Evolutionary conservation across 495 filamentous ascomycete species (phyloP).

Genomic region (Haplographium delicatum): DNA sequence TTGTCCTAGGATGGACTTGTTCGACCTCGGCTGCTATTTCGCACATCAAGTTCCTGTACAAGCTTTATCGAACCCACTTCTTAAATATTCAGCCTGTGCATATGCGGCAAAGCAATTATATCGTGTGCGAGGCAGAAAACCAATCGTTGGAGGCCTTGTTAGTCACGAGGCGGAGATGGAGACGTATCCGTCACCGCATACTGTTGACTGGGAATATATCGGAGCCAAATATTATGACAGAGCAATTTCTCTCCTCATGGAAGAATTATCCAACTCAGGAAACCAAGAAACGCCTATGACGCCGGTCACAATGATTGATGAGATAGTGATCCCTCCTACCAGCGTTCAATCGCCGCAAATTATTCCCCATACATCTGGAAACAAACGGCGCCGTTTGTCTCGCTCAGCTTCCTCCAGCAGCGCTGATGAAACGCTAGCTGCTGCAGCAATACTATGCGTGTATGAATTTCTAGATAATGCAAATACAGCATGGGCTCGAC

Average conservation of each 20-base stretch:
- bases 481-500: slow-evolving; percentile 56
- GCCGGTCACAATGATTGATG: slow-evolving; percentile 15
- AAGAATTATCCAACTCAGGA: slow-evolving; percentile 40
- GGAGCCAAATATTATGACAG: slow-evolving; percentile 59
- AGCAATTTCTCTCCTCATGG: slow-evolving; percentile 57
- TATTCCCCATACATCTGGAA: slow-evolving; percentile 1
- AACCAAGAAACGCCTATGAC: slow-evolving; percentile 14
- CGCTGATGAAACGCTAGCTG: slow-evolving; percentile 57
- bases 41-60: slow-evolving; percentile 53
- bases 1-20: slow-evolving; percentile 57
- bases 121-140: slow-evolving; percentile 46
- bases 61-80: slow-evolving; percentile 48
- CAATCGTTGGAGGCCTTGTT: slow-evolving; percentile 42
- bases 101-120: slow-evolving; percentile 59
- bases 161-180: slow-evolving; percentile 48
- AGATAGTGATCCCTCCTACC: slow-evolving; percentile 13
- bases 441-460: slow-evolving; percentile 57
- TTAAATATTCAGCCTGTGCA: slow-evolving; percentile 56
- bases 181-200: slow-evolving; percentile 36
- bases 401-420: slow-evolving; percentile 30
- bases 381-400: slow-evolving; percentile 18
- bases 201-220: slow-evolving; percentile 49
- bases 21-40: slow-evolving; percentile 56
- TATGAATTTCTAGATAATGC: slow-evolving; percentile 61
- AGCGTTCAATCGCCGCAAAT: slow-evolving; percentile 11